A percentile compares a stretch with the other conserved stretches of the same genome.
Conservation (phyloP, 257 asterid species). For the Mitragyna speciosa region DNA sequence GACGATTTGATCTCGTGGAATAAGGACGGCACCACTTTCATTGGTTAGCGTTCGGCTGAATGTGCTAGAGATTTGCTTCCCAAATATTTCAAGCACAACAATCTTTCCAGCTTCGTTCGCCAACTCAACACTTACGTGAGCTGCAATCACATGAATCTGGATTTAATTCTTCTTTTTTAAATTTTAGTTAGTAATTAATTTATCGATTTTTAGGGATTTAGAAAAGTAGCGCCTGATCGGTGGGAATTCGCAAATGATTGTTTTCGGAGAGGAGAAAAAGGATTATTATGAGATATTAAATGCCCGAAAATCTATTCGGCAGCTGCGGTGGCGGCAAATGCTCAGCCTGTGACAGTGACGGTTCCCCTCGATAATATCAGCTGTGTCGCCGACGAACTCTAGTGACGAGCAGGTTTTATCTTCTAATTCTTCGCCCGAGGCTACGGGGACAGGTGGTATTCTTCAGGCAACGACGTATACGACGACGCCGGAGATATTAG, state of each 20-base stretch:
- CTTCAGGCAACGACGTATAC: constrained; percentile 30
- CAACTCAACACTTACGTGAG: constrained; percentile 83
- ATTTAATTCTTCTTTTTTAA: background rate
- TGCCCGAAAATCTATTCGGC: constrained; percentile 66
- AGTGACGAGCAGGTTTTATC: constrained; percentile 80
- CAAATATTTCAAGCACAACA: constrained; percentile 80
- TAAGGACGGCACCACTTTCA: constrained; percentile 75
- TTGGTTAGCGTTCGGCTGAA: constrained; percentile 89
- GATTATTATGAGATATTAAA: constrained; percentile 57
- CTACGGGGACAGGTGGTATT: constrained; percentile 9
- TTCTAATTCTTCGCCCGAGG: constrained; percentile 68
- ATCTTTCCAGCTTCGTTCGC: constrained; percentile 90
- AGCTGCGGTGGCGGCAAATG: constrained; percentile 19
- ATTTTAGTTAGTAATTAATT: background rate
- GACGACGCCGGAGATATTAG: constrained; percentile 48
- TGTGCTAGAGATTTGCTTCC: constrained; percentile 85
- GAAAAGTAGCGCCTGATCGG: constrained; percentile 82
- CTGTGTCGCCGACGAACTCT: constrained; percentile 61
- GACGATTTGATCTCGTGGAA: constrained; percentile 89
- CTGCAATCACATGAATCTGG: no score
- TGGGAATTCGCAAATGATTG: constrained; percentile 88
- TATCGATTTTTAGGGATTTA: constrained; percentile 56
- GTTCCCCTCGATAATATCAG: constrained; percentile 22
- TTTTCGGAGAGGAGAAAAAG: constrained; percentile 62
- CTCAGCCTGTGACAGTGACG: constrained; percentile 30